These are phyloP conservation scores for Sabuloglossum arenarium DNA, from an alignment of 495 filamentous ascomycete genomes.

Conservation along the genomic window DNA sequence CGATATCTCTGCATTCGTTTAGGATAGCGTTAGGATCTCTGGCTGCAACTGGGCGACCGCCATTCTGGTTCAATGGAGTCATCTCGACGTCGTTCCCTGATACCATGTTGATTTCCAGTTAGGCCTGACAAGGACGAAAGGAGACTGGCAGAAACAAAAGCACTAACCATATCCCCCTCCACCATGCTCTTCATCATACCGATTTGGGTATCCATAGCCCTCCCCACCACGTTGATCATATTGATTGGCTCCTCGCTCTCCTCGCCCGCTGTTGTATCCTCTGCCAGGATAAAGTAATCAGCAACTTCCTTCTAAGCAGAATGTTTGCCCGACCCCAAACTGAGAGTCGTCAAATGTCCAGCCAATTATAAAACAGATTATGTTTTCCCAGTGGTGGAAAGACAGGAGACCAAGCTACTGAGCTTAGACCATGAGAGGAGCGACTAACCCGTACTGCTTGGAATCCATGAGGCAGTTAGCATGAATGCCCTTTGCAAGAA, in stretches of 20 bases:
- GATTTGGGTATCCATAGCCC: constrained; percentile 14
- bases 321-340: constrained; percentile 16
- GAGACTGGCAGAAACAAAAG: background rate
- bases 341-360: constrained; percentile 3
- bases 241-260: constrained; percentile 22
- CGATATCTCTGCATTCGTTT: constrained; percentile 62
- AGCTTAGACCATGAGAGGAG: background rate
- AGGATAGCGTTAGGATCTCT: constrained; percentile 44
- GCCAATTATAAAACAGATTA: background rate
- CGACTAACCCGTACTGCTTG: constrained; percentile 11
- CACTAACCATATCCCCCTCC: constrained; percentile 16
- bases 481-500: background rate
- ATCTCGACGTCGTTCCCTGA: constrained; percentile 37
- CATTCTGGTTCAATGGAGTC: constrained; percentile 28
- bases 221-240: constrained; percentile 25
- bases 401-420: constrained; percentile 5
- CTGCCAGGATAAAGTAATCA: background rate
- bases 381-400: background rate
- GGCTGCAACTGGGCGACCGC: background rate
- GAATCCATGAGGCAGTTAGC: background rate
- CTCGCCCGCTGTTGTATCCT: constrained; percentile 38
- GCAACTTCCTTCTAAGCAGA: background rate
- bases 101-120: constrained; percentile 9
- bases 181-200: constrained; percentile 16
- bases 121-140: constrained; percentile 1